These are phyloP conservation scores for Chloris gayana DNA, from an alignment of 176 grass and related monocot species.

Conservation along the genomic window DNA sequence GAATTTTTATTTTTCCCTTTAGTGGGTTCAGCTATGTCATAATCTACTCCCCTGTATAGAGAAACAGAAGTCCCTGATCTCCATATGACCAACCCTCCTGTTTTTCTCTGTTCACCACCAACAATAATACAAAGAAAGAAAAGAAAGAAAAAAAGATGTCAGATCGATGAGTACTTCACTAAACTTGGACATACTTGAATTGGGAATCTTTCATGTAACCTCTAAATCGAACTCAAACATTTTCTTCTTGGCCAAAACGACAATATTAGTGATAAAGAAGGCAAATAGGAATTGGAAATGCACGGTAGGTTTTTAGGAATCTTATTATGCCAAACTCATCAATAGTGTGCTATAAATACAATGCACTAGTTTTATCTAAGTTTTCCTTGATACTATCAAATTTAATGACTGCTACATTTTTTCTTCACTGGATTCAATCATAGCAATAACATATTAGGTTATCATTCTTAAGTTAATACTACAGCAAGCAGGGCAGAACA, in stretches of 20 bases:
- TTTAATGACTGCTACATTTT: not conserved
- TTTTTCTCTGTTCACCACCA: constrained; percentile 79
- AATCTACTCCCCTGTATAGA: constrained; percentile 79
- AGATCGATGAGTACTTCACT: constrained; percentile 17
- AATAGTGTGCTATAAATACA: not conserved
- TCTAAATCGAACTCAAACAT: not conserved
- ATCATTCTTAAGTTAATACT: not conserved
- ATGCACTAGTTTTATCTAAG: not conserved
- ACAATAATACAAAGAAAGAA: constrained; percentile 4
- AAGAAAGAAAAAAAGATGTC: constrained; percentile 30
- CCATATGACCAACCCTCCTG: constrained; percentile 96
- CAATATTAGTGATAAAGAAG: not conserved
- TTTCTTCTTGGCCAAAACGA: too few relatives aligned
- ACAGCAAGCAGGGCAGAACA: constrained; percentile 11
- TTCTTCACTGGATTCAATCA: constrained; percentile 21
- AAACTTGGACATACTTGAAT: constrained; percentile 8
- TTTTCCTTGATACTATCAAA: not conserved
- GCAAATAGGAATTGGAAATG: not conserved
- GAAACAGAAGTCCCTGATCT: constrained; percentile 90
- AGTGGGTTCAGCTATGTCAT: constrained; percentile 51
- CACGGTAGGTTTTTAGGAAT: not conserved
- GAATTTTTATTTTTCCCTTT: constrained; percentile 45
- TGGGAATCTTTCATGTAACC: not conserved
- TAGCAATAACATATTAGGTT: not conserved
- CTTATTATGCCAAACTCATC: not conserved